Conservation (phyloP, 176 grass and related monocot genomes). For the Carex pumila region DNA sequence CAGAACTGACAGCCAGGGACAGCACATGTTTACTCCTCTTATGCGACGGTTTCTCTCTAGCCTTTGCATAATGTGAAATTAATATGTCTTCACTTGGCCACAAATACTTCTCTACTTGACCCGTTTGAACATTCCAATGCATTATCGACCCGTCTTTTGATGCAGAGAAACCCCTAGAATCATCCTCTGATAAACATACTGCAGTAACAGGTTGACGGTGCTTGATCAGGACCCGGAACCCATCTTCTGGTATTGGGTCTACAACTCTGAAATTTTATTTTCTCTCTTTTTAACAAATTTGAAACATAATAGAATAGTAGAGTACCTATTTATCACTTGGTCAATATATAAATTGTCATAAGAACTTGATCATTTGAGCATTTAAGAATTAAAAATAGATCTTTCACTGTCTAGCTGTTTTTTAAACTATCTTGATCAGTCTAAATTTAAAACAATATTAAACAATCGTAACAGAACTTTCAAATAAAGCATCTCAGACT, state of each 20-base stretch:
- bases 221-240: conserved; percentile 53
- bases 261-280: conserved; percentile 44
- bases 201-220: conserved; percentile 69
- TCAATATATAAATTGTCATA: not conserved
- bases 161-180: conserved; percentile 64
- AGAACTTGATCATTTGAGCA: not conserved
- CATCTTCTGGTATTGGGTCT: conserved; percentile 42
- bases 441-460: not conserved
- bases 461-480: not conserved
- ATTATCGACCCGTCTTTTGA: conserved; percentile 76
- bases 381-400: not conserved
- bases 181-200: conserved; percentile 56
- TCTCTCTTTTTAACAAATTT: not conserved
- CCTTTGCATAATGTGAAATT: conserved; percentile 67
- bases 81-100: conserved; percentile 73
- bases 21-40: conserved; percentile 71
- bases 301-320: not conserved
- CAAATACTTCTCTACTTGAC: conserved; percentile 62
- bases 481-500: not conserved
- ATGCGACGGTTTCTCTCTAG: conserved; percentile 31
- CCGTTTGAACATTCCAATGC: conserved; percentile 77
- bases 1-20: conserved; percentile 64
- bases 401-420: not conserved
- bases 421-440: not conserved
- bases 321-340: not conserved